These are phyloP conservation scores for Neurospora sp. DNA, from an alignment of 495 filamentous ascomycete species.

Conservation along the genomic window DNA sequence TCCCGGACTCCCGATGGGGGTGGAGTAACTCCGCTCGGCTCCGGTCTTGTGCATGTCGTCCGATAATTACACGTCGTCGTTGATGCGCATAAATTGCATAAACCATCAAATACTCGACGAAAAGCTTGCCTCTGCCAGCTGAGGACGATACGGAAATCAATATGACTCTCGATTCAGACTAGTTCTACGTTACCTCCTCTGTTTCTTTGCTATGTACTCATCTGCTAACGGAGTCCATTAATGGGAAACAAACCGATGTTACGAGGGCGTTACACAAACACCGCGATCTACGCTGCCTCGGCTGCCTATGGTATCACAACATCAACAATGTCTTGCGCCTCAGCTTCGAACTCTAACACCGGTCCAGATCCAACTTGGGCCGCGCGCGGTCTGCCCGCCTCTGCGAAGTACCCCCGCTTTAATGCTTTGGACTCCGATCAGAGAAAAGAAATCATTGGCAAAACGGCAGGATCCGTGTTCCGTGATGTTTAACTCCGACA, in stretches of 20 bases:
- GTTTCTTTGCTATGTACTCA: not conserved
- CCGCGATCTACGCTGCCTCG: not conserved
- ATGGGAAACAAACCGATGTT: not conserved
- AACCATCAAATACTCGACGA: no score
- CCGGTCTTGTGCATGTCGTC: no score
- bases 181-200: not conserved
- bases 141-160: no score
- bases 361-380: not conserved
- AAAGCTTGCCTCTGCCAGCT: no score
- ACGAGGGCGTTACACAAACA: not conserved
- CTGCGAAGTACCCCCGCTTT: no score
- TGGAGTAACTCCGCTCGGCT: not conserved
- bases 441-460: not conserved
- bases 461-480: not conserved
- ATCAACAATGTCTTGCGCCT: not conserved
- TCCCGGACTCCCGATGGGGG: not conserved
- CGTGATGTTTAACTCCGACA: not conserved
- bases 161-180: no score
- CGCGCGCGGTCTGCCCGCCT: not conserved
- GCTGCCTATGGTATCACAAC: not conserved
- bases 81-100: no score
- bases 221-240: not conserved
- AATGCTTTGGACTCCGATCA: not conserved
- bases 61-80: no score
- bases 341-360: not conserved